Conservation (phyloP, 1,284 basidiomycete genomes). For the Cystobasidium sp. region DNA sequence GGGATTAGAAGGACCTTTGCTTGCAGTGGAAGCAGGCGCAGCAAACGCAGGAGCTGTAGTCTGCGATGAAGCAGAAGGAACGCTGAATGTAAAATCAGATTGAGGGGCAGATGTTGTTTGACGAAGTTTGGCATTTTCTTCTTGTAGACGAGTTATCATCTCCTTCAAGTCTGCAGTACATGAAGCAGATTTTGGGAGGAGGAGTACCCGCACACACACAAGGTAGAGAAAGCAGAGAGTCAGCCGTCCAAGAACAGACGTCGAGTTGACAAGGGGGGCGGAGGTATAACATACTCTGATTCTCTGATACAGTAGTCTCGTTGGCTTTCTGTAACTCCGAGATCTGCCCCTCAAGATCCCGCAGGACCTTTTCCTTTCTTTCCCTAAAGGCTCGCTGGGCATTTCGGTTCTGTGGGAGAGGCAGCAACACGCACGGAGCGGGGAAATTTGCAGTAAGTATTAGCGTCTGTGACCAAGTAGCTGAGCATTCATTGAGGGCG, state of each 20-base stretch:
- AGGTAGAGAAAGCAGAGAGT: neutral
- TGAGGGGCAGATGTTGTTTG: slow-evolving; percentile 13
- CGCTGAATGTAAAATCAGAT: slow-evolving; percentile 29
- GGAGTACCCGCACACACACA: neutral
- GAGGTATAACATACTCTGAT: slow-evolving; percentile 35
- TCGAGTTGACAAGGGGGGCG: too few species aligned
- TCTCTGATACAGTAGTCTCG: slow-evolving; percentile 46
- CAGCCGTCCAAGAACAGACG: too few species aligned
- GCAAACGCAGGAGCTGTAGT: slow-evolving; percentile 9
- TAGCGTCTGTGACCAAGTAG: neutral
- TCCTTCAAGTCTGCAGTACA: slow-evolving; percentile 39
- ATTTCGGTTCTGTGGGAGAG: slow-evolving; percentile 48
- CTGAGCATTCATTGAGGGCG: neutral
- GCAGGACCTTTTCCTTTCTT: slow-evolving; percentile 52
- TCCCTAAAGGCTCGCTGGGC: slow-evolving; percentile 52
- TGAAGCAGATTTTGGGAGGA: too few species aligned
- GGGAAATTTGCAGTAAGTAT: too few species aligned
- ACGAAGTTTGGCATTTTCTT: slow-evolving; percentile 33
- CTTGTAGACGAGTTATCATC: slow-evolving; percentile 28
- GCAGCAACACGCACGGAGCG: too few species aligned
- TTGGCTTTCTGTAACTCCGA: slow-evolving; percentile 45
- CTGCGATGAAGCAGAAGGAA: slow-evolving; percentile 3
- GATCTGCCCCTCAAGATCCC: slow-evolving; percentile 52
- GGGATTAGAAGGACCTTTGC: neutral
- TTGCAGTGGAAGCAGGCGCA: neutral